Conservation (phyloP, 257 asterid genomes). For the Coffea canephora region DNA sequence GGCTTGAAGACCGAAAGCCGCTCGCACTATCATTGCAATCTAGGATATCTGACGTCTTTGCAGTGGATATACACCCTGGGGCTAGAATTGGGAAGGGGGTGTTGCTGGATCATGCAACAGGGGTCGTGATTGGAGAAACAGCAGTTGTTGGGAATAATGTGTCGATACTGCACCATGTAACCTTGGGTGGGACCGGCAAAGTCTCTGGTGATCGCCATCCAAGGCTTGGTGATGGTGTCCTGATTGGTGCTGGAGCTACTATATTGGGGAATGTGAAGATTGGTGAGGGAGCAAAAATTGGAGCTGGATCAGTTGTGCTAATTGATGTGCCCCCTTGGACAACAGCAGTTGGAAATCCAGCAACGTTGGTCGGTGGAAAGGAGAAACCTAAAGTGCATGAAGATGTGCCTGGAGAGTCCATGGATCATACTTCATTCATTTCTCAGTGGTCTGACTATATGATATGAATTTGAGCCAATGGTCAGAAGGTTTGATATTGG, state of each 20-base stretch:
- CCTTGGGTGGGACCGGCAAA: slow-evolving; percentile 90
- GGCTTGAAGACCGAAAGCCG: slow-evolving; percentile 36
- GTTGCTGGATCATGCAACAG: slow-evolving; percentile 63
- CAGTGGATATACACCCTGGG: slow-evolving; percentile 47
- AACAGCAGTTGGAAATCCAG: slow-evolving; percentile 83
- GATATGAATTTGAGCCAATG: slow-evolving; percentile 16
- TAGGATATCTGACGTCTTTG: slow-evolving; percentile 41
- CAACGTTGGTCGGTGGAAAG: slow-evolving; percentile 48
- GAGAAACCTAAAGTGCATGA: slow-evolving; percentile 28
- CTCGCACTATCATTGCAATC: slow-evolving; percentile 43
- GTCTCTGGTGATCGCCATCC: slow-evolving; percentile 74
- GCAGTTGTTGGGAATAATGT: slow-evolving; percentile 72
- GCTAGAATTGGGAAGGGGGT: slow-evolving; percentile 42
- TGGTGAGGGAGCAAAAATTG: slow-evolving; percentile 63
- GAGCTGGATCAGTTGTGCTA: slow-evolving; percentile 70
- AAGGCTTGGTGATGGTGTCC: slow-evolving; percentile 72
- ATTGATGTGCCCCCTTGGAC: slow-evolving; percentile 55
- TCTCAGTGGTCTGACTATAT: slow-evolving; percentile 37
- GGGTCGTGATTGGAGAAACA: slow-evolving; percentile 82
- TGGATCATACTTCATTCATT: slow-evolving; percentile 42
- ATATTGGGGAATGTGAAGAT: slow-evolving; percentile 61
- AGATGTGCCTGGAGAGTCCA: slow-evolving; percentile 36
- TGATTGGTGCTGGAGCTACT: slow-evolving; percentile 74
- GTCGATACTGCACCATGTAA: slow-evolving; percentile 70
- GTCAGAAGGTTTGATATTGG: too few species aligned